These are phyloP conservation scores for Coniosporium apollinis DNA, from an alignment of 495 filamentous ascomycete species.

Conservation along the genomic window DNA sequence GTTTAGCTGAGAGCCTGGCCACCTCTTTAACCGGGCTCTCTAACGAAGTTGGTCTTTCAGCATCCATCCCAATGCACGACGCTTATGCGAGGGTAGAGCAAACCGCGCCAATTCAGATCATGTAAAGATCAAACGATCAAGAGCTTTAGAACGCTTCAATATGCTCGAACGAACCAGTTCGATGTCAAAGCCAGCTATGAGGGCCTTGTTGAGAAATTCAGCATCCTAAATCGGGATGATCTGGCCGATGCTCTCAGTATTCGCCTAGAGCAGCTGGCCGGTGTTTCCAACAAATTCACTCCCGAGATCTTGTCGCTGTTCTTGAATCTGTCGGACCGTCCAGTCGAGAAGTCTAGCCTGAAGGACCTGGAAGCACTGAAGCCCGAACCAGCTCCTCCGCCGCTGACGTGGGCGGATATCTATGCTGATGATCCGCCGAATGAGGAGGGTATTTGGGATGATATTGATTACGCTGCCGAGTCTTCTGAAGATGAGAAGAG, in stretches of 20 bases:
- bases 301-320: slow-evolving; percentile 72
- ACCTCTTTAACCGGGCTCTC: too few species aligned
- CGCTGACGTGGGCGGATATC: slow-evolving; percentile 60
- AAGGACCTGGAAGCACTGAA: slow-evolving; percentile 39
- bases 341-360: slow-evolving; percentile 48
- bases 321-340: slow-evolving; percentile 67
- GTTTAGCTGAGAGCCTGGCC: too few species aligned
- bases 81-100: too few species aligned
- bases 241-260: slow-evolving; percentile 57
- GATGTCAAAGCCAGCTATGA: slow-evolving; percentile 54
- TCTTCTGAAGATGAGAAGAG: slow-evolving; percentile 34
- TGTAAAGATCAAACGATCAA: slow-evolving; percentile 34
- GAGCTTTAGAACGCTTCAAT: slow-evolving; percentile 39
- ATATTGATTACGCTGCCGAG: slow-evolving; percentile 51
- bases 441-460: slow-evolving; percentile 60
- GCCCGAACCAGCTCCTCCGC: slow-evolving; percentile 25
- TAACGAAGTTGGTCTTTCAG: too few species aligned
- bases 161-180: slow-evolving; percentile 75
- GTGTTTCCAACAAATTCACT: slow-evolving; percentile 37
- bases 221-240: slow-evolving; percentile 57
- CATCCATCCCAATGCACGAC: too few species aligned
- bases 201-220: slow-evolving; percentile 80
- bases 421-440: slow-evolving; percentile 54
- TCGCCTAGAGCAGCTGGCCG: slow-evolving; percentile 43
- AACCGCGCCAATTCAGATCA: slow-evolving; percentile 35